Percentiles rank a stretch among this genome's conserved stretches.
phyloP scores from a whole-genome alignment of 306 rosid species.

The Cucumis hystrix region DNA sequence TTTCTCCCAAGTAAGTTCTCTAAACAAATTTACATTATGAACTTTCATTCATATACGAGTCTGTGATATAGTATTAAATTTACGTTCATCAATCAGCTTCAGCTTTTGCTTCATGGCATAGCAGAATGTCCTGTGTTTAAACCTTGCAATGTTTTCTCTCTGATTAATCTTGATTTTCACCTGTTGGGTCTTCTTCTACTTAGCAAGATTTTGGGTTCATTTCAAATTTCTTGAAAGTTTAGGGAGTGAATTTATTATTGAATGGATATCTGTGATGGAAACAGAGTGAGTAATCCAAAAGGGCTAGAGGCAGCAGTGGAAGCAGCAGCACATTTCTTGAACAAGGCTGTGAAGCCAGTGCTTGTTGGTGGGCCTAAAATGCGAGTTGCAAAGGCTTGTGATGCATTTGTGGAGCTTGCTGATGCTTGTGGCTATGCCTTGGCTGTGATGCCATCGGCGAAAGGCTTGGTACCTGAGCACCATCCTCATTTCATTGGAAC shows the following conservation, averaged over 20 bases:
- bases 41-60: not conserved
- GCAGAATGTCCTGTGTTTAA: no score
- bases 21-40: not conserved
- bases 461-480: slow-evolving; percentile 41
- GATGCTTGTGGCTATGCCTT: slow-evolving; percentile 37
- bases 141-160: no score
- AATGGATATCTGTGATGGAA: not conserved
- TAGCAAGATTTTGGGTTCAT: no score
- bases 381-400: slow-evolving; percentile 37
- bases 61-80: no score
- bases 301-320: slow-evolving; percentile 58
- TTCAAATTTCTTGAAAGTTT: not conserved
- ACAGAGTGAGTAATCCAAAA: slow-evolving; percentile 34
- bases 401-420: slow-evolving; percentile 35
- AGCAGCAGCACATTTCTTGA: slow-evolving; percentile 40
- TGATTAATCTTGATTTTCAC: no score
- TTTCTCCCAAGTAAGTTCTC: slow-evolving; percentile 30
- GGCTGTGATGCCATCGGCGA: slow-evolving; percentile 56
- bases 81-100: no score
- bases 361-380: slow-evolving; percentile 55
- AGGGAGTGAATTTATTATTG: not conserved
- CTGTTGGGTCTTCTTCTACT: no score
- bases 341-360: slow-evolving; percentile 66
- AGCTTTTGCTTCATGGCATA: no score
- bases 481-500: slow-evolving; percentile 55